A percentile compares a stretch with the other conserved stretches of the same genome.
These are phyloP conservation scores for Coleophoma cylindrospora DNA, from an alignment of 2,329 filamentous ascomycete species.

Conservation along the genomic window DNA sequence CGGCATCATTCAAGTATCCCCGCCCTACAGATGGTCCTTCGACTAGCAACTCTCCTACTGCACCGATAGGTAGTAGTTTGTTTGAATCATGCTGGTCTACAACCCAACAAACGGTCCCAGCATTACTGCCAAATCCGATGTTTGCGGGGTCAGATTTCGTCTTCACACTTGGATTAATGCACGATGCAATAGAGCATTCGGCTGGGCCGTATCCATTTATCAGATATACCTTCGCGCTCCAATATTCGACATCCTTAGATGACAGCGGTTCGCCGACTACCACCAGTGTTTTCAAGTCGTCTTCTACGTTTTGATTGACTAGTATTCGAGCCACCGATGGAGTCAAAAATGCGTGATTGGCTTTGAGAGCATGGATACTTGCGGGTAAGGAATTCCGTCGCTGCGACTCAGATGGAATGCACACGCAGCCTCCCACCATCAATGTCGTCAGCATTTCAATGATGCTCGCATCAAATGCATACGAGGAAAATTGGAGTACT, in stretches of 20 bases:
- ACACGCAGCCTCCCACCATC: no score
- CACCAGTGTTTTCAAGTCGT: constrained; percentile 14
- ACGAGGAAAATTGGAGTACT: no score
- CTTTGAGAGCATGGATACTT: constrained; percentile 4
- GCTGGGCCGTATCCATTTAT: constrained; percentile 37
- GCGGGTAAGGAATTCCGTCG: no score
- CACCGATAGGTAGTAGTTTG: constrained; percentile 16
- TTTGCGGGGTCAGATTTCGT: no score
- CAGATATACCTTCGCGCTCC: constrained; percentile 32
- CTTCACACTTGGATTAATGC: background rate
- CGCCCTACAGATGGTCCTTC: constrained; percentile 54
- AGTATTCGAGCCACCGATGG: constrained; percentile 23
- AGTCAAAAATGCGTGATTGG: constrained; percentile 21
- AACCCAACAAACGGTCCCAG: constrained; percentile 31
- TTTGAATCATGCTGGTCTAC: constrained; percentile 13
- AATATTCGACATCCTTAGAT: constrained; percentile 31
- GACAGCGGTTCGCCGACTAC: constrained; percentile 24
- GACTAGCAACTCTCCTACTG: constrained; percentile 21
- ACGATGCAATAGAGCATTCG: constrained; percentile 7
- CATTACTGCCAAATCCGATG: constrained; percentile 13
- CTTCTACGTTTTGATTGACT: constrained; percentile 7
- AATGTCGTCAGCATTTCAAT: no score
- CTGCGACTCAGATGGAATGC: no score
- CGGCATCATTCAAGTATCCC: constrained; percentile 54
- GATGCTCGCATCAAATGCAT: no score